Percentiles rank a stretch among this genome's conserved stretches.
Conservation (phyloP, 371 early-diverging fungal species). For the Syncephalis plumigaleata region DNA sequence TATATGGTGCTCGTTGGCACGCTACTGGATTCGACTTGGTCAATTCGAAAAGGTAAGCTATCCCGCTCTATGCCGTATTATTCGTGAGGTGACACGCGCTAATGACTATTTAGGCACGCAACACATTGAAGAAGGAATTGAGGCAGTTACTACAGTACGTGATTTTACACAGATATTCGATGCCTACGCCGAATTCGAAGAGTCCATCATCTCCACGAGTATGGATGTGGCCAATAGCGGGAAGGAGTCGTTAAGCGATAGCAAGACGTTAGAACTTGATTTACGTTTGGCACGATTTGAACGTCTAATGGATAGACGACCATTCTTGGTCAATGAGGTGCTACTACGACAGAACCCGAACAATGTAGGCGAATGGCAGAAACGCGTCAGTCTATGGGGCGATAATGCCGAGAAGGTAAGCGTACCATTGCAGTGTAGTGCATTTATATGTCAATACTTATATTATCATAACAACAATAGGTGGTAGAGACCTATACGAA, state of each 20-base stretch:
- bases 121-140: conserved; percentile 84
- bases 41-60: conserved; percentile 54
- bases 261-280: conserved; percentile 43
- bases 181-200: conserved; percentile 84
- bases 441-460: not conserved
- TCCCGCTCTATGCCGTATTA: not conserved
- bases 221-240: conserved; percentile 53
- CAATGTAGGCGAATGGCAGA: conserved; percentile 83
- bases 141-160: conserved; percentile 66
- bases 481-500: conserved; percentile 57
- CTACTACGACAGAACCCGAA: conserved; percentile 82
- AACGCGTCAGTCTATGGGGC: conserved; percentile 55
- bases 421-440: not conserved
- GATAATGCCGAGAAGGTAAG: conserved; percentile 26
- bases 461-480: no score
- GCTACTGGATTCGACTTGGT: conserved; percentile 59
- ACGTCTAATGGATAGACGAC: conserved; percentile 80
- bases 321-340: conserved; percentile 89
- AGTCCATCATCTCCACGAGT: conserved; percentile 49
- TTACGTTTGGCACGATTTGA: conserved; percentile 72
- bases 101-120: conserved; percentile 19
- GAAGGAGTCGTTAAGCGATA: conserved; percentile 28
- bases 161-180: conserved; percentile 94
- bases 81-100: no score
- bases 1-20: conserved; percentile 76